Base-by-base conservation (phyloP, 371 early-diverging fungal species). In the Mortierella sp. region DNA sequence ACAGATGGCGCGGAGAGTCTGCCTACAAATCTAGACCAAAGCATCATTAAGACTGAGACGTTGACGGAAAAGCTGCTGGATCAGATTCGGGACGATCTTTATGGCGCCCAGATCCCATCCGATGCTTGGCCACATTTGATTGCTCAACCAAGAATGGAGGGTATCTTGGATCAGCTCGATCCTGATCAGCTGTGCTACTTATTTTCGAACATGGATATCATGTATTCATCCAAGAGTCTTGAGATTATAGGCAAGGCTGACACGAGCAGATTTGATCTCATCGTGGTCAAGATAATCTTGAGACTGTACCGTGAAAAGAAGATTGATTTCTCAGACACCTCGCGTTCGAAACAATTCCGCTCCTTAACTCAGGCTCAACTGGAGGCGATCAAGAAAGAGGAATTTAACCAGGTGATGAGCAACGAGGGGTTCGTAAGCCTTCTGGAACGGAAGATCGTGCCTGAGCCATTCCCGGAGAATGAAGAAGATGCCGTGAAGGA, bases 241-340 rank as follows among this genome's bases (percentile, higher is more conserved):
- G 76, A 81, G 60, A 69, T 81, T 50, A 32, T 81, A 3, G 67
- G 60, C 22, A 61, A 50, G 53, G 76, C 81, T 0, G 81, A 81
- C 28, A 21, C 66, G 1, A 72, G 65, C 2, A 65, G 57, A n/a
- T 58, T 72, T 32, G 81, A 81, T 28, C 65, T 58, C 7, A 61
- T 76, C 28, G 40, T 76, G 15, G 70, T 81, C 48, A 72, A 72
- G 58, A 53, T 63, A 1, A 28, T 81, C 19, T 7, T 69, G 50
- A 50, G 81, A 15, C 63, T 81, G 22, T 65, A 45, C 40, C 28
- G 59, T 9, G 72, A 65, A 16, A 47, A 63, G n/a, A 33, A 40
- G 50, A 0, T 77, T 24, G 50, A 48, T 24, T 72, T 73, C 21
- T 41, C 58, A 0, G 36, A 66, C 24, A n/a, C 21, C 15, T 6